A percentile compares a stretch with the other conserved stretches of the same genome.
Conservation (phyloP, 2,329 filamentous ascomycete genomes). For the Huntiella abstrusa region DNA sequence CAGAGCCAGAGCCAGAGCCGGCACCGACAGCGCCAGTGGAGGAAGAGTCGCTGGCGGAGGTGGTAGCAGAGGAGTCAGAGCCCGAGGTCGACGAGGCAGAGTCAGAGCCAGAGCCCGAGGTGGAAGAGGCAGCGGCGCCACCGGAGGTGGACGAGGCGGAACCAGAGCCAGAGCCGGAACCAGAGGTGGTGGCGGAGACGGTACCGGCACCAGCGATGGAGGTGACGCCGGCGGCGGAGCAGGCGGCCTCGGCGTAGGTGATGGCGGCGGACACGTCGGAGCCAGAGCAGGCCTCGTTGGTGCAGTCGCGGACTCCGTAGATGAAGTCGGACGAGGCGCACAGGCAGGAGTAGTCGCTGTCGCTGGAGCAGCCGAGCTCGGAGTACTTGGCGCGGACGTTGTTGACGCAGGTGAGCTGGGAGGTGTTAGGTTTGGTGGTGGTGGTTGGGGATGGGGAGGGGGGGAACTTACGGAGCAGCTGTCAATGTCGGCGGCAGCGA, state of each 20-base stretch:
- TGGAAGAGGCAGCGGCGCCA: constrained; percentile 13
- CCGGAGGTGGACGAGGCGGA: constrained; percentile 13
- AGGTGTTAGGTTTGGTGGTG: no score
- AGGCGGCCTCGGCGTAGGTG: constrained; percentile 22
- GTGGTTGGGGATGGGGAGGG: neutral
- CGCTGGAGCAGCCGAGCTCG: constrained; percentile 25
- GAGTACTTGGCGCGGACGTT: constrained; percentile 30
- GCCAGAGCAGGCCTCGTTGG: constrained; percentile 23
- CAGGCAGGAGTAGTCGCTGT: constrained; percentile 25
- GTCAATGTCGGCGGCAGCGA: constrained; percentile 24
- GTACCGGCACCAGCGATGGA: constrained; percentile 13
- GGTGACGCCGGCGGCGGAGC: constrained; percentile 14
- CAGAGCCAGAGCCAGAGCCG: constrained; percentile 12
- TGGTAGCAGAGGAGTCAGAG: constrained; percentile 11
- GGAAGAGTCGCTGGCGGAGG: no score
- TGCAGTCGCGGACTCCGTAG: constrained; percentile 33
- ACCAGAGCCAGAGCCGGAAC: constrained; percentile 10
- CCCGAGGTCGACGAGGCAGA: constrained; percentile 15
- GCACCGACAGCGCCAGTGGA: no score
- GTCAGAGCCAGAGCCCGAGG: constrained; percentile 15
- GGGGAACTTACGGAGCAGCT: constrained; percentile 32
- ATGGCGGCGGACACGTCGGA: constrained; percentile 21
- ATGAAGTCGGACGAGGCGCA: constrained; percentile 28
- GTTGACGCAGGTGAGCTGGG: constrained; percentile 29
- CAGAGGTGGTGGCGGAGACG: constrained; percentile 12